phyloP scores from a whole-genome alignment of 75 land plant species.

The Pinus albicaulis region DNA sequence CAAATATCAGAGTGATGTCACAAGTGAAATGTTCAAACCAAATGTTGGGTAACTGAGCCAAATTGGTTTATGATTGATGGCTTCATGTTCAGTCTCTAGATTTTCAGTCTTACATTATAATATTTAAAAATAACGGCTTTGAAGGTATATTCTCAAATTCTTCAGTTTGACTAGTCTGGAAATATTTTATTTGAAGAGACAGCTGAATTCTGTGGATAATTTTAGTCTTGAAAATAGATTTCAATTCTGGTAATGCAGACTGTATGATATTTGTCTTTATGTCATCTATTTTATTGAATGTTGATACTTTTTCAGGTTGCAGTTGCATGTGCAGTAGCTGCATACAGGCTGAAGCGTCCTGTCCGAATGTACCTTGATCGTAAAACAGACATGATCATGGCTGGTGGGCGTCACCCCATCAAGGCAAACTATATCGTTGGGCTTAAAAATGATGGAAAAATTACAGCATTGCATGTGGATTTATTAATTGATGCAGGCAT shows the following conservation, averaged over 20 bases:
- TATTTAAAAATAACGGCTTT: too few species aligned
- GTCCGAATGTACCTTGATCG: constrained; percentile 84
- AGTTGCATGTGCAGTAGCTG: constrained; percentile 91
- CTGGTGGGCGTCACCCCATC: constrained; percentile 87
- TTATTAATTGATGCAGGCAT: constrained; percentile 79
- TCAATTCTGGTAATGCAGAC: neutral
- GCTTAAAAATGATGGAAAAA: constrained; percentile 70
- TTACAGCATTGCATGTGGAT: constrained; percentile 72
- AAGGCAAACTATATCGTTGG: constrained; percentile 77
- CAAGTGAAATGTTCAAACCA: too few species aligned
- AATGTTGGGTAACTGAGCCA: too few species aligned
- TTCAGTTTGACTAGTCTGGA: neutral
- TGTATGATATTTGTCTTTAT: neutral
- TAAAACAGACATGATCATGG: constrained; percentile 84
- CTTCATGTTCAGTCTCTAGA: neutral
- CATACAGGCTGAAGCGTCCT: constrained; percentile 66
- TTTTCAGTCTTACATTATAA: neutral
- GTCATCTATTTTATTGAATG: constrained; percentile 1
- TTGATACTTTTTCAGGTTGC: constrained; percentile 50
- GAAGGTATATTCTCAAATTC: neutral
- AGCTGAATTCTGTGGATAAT: neutral
- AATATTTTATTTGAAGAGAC: neutral
- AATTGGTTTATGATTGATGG: too few species aligned
- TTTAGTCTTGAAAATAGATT: neutral
- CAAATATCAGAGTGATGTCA: too few species aligned